Conservation (phyloP, 805 yeast genomes). For the Blastobotrys attinorum region DNA sequence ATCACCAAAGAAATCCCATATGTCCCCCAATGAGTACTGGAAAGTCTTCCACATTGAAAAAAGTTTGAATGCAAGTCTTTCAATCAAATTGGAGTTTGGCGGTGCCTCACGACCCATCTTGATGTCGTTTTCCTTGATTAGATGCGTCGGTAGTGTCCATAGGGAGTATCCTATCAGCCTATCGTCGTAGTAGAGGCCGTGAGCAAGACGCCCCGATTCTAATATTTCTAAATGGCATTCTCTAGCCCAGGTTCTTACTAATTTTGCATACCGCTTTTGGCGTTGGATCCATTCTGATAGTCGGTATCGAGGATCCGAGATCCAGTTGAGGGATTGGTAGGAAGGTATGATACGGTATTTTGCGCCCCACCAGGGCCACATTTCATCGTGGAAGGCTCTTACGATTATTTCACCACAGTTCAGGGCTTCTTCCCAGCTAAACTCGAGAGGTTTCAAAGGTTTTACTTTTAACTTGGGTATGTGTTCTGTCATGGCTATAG, state of each 20-base stretch:
- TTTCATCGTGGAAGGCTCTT: neutral
- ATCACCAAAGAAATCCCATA: neutral
- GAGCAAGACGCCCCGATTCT: neutral
- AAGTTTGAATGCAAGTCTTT: neutral
- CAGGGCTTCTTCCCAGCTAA: neutral
- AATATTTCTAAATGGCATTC: neutral
- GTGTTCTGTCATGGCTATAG: neutral
- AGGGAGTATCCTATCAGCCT: neutral
- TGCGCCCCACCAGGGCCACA: constrained; percentile 1
- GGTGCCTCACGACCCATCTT: neutral
- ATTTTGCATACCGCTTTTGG: neutral
- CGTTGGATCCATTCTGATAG: neutral
- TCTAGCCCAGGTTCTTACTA: neutral
- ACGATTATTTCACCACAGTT: neutral
- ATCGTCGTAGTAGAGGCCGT: neutral
- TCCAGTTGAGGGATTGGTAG: neutral
- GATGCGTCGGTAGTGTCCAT: neutral
- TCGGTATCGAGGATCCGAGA: neutral
- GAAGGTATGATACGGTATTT: neutral
- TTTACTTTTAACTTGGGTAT: no score
- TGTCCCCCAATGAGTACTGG: neutral
- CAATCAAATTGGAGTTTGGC: neutral
- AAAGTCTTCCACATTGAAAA: neutral
- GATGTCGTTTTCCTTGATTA: neutral
- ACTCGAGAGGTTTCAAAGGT: neutral